Evolutionary conservation across 2,329 filamentous ascomycete species (phyloP), one percentile per base, ranked within the genome.

Genomic region (Rhynchosporium secalis): DNA sequence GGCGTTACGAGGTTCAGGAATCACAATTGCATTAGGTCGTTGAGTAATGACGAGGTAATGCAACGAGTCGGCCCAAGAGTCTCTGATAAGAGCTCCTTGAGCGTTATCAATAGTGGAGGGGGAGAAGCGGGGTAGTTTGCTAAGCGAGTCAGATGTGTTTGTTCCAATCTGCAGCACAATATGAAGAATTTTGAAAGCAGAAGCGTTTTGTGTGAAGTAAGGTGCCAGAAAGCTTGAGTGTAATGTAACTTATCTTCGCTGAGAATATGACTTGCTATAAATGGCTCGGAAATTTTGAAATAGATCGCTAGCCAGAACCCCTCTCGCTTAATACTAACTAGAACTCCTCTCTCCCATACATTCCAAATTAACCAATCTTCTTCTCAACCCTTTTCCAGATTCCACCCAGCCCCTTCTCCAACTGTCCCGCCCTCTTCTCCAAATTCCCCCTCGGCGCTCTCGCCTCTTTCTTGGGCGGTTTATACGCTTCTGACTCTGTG

Each of bases 331-430:
- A 4, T 43, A n/a, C 46, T 31, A 26, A 10, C 46, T 48, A 20
- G 9, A 38, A 26, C 48, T 20, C 15, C 20, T 29, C 36, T 40
- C 20, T 26, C 28, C 10, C 46, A 31, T 12, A 33, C 12, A 46
- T 36, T 36, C 33, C 46, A 20, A 56, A 36, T 62, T 67, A 74
- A 10, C 72, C 73, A 66, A 72, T 71, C 65, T 71, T 89, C 84
- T 90, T 91, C 78, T 92, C 89, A 75, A 92, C 82, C 77, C 87
- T 91, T 81, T 88, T 91, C 67, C 92, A 75, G 79, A 92, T 87
- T 6, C 86, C 85, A 33, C 85, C 83, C 4, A 92, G 83, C 1
- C 88, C 86, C 74, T 86, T 86, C 77, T 92, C 89, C 40, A 92
- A 70, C 69, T 84, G 81, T 33, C 84, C 86, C 0, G 88, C 85